Percentiles rank a stretch among this genome's conserved stretches.
Conservation (phyloP, 2,329 filamentous ascomycete genomes). For the Penicillium glabrum region DNA sequence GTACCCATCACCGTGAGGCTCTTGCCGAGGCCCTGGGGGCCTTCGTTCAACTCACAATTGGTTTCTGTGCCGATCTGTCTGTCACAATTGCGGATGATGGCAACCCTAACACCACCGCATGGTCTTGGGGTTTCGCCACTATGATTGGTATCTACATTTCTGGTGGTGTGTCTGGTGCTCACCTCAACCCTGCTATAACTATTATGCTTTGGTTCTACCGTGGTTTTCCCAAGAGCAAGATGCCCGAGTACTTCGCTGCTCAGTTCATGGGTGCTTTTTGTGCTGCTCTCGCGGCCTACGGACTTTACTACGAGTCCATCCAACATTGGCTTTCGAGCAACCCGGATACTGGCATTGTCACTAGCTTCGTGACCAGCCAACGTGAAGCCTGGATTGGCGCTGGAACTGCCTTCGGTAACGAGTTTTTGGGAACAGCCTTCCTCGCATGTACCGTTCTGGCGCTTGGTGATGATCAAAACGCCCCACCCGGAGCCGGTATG, state of each 20-base stretch:
- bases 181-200: conserved; percentile 48
- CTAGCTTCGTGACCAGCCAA: conserved; percentile 49
- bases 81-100: conserved; percentile 41
- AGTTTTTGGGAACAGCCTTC: conserved; percentile 47
- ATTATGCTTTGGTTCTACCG: conserved; percentile 51
- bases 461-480: conserved; percentile 48
- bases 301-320: conserved; percentile 40
- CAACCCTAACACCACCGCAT: conserved; percentile 46
- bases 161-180: conserved; percentile 50
- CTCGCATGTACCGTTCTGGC: conserved; percentile 46
- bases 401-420: conserved; percentile 48
- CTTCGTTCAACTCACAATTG: conserved; percentile 43
- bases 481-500: conserved; percentile 53
- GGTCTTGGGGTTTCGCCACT: conserved; percentile 56
- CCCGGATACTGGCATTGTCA: conserved; percentile 30
- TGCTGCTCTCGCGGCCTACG: conserved; percentile 50
- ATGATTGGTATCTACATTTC: conserved; percentile 54
- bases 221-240: conserved; percentile 54
- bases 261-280: conserved; percentile 55
- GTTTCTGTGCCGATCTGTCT: conserved; percentile 52
- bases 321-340: conserved; percentile 34
- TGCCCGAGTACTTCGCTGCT: conserved; percentile 51
- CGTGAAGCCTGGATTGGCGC: conserved; percentile 39
- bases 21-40: conserved; percentile 56
- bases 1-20: conserved; percentile 54